A percentile compares a stretch with the other conserved stretches of the same genome.
These are phyloP conservation scores for Dryas drummondii DNA, from an alignment of 306 rosid species.

Conservation along the genomic window DNA sequence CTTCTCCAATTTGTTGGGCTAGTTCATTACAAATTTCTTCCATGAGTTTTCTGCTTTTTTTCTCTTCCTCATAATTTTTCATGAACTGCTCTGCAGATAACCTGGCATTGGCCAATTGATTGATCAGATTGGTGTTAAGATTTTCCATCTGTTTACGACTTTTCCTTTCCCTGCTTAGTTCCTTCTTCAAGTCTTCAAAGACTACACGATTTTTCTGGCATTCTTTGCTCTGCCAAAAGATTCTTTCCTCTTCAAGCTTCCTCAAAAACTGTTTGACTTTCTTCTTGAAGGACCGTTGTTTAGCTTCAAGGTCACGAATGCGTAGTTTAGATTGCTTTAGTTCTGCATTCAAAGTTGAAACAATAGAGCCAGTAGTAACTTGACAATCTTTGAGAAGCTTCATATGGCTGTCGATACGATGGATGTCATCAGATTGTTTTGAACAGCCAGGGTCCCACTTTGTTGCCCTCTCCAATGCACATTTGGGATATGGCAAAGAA, in stretches of 20 bases:
- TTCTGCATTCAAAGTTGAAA: conserved; percentile 36
- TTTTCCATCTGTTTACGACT: conserved; percentile 33
- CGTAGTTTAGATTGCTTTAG: conserved; percentile 30
- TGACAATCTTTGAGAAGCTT: conserved; percentile 21
- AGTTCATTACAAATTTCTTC: conserved; percentile 49
- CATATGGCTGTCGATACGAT: conserved; percentile 17
- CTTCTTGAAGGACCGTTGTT: conserved; percentile 36
- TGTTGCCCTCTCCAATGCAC: conserved; percentile 27
- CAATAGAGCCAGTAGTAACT: conserved; percentile 9
- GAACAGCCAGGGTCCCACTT: conserved; percentile 32
- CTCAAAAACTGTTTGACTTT: conserved; percentile 29
- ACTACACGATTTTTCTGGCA: conserved; percentile 20
- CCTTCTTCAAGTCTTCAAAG: conserved; percentile 29
- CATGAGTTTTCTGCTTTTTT: conserved; percentile 36
- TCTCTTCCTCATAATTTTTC: conserved; percentile 48
- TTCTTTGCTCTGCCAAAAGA: conserved; percentile 25
- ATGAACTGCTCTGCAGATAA: conserved; percentile 27
- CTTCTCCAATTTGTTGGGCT: conserved; percentile 43
- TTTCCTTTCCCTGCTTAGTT: conserved; percentile 46
- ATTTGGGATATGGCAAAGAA: conserved; percentile 18
- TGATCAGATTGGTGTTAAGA: conserved; percentile 35
- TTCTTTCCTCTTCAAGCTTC: conserved; percentile 42
- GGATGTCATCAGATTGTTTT: conserved; percentile 20
- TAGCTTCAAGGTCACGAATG: conserved; percentile 36
- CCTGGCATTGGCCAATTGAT: conserved; percentile 42